A percentile compares a stretch with the other conserved stretches of the same genome.
Evolutionary conservation across 176 grass and related monocot genomes (phyloP).

Genomic region (Urochloa ruziziensis): DNA sequence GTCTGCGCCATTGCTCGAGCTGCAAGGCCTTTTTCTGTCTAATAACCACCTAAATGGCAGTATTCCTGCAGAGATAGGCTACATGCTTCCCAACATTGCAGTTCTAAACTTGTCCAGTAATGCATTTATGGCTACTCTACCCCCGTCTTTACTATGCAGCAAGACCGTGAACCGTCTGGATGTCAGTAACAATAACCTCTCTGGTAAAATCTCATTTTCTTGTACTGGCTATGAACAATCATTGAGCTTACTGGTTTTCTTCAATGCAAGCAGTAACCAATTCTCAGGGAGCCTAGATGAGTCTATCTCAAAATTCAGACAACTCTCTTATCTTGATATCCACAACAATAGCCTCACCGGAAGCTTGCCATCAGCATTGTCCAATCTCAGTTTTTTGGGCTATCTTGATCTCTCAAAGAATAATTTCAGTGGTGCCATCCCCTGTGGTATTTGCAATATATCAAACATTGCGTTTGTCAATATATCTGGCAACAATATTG

Average conservation of each 20-base stretch:
- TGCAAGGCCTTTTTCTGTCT: constrained; percentile 77
- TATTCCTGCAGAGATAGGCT: constrained; percentile 60
- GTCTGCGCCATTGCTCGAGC: constrained; percentile 26
- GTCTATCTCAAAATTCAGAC: constrained; percentile 69
- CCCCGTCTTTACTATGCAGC: constrained; percentile 58
- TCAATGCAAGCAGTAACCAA: constrained; percentile 80
- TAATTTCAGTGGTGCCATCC: constrained; percentile 55
- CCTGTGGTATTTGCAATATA: constrained; percentile 64
- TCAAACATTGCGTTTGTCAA: constrained; percentile 52
- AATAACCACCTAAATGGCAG: constrained; percentile 59
- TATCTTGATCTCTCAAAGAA: constrained; percentile 92
- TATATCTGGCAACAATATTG: constrained; percentile 66
- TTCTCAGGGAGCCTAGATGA: constrained; percentile 54
- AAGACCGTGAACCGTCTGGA: constrained; percentile 50
- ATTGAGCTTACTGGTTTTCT: constrained; percentile 43
- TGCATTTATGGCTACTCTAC: constrained; percentile 50
- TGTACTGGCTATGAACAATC: constrained; percentile 12
- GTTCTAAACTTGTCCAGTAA: constrained; percentile 66
- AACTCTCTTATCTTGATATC: constrained; percentile 69
- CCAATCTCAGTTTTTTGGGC: constrained; percentile 45
- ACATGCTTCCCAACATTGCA: constrained; percentile 52
- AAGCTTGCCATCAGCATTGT: constrained; percentile 58
- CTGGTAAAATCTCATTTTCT: constrained; percentile 53
- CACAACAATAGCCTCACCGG: constrained; percentile 69
- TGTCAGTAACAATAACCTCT: constrained; percentile 69